Base-by-base conservation (phyloP, 2,329 filamentous ascomycete species). In the Ampelomyces quisqualis region DNA sequence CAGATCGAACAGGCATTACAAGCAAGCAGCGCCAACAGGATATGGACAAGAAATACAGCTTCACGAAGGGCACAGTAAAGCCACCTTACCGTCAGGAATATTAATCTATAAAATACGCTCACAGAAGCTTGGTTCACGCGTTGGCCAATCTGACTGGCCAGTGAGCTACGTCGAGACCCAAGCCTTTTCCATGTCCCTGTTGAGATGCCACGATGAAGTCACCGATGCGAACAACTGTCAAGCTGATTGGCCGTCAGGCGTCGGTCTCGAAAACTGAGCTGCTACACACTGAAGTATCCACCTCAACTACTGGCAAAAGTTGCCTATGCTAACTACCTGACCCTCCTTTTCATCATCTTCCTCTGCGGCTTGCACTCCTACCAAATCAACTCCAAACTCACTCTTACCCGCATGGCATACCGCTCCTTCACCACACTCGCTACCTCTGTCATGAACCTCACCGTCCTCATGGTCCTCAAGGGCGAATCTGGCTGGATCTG, bases 1-100 rank as follows among this genome's bases (percentile, higher is more conserved):
- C 90, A 0, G 91, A 96, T 65, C 81, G 85, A 39, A 87, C 86
- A 9, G 91, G 91, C 0, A 84, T 86, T 30, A 72, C 76, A 27
- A 78, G 80, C 2, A 82, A 80, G 53, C 76, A 85, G 64, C 73
- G 77, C 29, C 53, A 54, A 36, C 74, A 77, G 46, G 75, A 72
- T 33, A 39, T 65, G 44, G 57, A 60, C 33, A 42, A 40, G 15
- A 64, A 54, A 38, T 45, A 54, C 23, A 67, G 59, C 2, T 69
- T 68, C 34, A 60, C 56, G 17, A 65, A 62, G 42, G 60, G 54
- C 3, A 58, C 39, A 17, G 47, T 64, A 7, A 60, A 58, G 26
- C 60, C 64, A 18, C 35, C 47, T 10, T 41, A 40, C 27, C 42
- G 38, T 15, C 43, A 50, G 19, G 46, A 46, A 19, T 54, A 52